A percentile compares a stretch with the other conserved stretches of the same genome.
phyloP scores from a whole-genome alignment of 352 stramenopile species.

The Blastocystis sp. region DNA sequence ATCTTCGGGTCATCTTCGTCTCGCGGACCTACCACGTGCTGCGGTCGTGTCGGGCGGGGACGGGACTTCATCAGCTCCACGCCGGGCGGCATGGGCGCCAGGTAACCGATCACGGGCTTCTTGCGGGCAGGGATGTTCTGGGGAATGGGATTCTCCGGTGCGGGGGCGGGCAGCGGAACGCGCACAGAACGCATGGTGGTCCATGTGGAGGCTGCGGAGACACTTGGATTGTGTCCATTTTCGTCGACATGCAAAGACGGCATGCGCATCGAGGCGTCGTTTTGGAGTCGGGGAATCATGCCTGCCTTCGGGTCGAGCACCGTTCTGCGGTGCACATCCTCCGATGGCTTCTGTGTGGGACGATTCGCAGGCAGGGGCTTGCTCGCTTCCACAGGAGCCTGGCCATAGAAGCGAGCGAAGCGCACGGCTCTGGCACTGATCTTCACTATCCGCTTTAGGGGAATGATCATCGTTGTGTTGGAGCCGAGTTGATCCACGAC shows the following conservation, averaged over 20 bases:
- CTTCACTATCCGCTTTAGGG: slow-evolving; percentile 9
- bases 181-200: too few relatives aligned
- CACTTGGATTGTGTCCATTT: too few relatives aligned
- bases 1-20: neutral
- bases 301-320: neutral
- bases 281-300: neutral
- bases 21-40: neutral
- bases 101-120: slow-evolving; percentile 5
- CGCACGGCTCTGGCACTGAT: slow-evolving; percentile 8
- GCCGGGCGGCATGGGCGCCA: neutral
- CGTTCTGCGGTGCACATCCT: neutral
- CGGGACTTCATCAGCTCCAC: neutral
- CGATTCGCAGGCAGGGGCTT: neutral
- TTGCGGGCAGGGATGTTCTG: neutral
- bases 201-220: too few relatives aligned
- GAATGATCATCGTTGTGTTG: slow-evolving; percentile 29
- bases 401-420: neutral
- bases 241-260: too few relatives aligned
- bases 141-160: neutral
- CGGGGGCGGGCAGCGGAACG: too few relatives aligned
- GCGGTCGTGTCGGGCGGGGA: neutral
- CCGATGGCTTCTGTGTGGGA: neutral
- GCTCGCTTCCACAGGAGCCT: neutral
- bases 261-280: too few relatives aligned
- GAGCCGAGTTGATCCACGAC: slow-evolving; percentile 4